Evolutionary conservation across 176 grass and related monocot species (phyloP), one percentile per base, ranked within the genome.

Genomic region (Triticum urartu): DNA sequence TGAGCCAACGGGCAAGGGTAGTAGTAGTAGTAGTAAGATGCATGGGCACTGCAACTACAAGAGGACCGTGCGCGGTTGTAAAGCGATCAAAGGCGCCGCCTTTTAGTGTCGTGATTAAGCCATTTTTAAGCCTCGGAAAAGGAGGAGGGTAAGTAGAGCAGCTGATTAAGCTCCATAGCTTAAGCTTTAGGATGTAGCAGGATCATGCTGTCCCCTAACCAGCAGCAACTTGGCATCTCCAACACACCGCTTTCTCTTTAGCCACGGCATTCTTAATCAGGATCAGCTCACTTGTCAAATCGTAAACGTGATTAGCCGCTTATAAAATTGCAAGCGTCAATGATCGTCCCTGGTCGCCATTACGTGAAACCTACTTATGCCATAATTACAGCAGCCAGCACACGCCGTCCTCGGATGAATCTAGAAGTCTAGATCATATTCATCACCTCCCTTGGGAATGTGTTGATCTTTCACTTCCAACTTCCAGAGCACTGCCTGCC

Each of bases 121-220:
- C 2, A 81, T 72, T 81, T 85, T 91, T 74, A 85, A 91, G 32
- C 58, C 77, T 10, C 24, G 86, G 63, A 66, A 87, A 81, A 68
- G 70, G 11, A 68, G 70, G 11, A 5, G 13, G 2, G 72, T 50
- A 54, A 58, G 72, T 81, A 64, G 77, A 58, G 72, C 64, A 64
- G 77, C 30, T 85, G 62, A 64, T 54, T 71, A 33, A 33, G 47
- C 73, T 77, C 50, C 50, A 14, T 72, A 52, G 47, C 73, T 77
- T 54, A 15, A 21, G 82, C 89, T 91, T 91, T 88, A n/a, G 86
- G 71, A 77, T 85, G 81, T 86, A 80, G 85, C 62, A 77, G 81
- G 89, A 91, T 91, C 82, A 91, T 85, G 81, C 52, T 85, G 89
- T 88, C 89, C 45, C 86, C 89, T 81, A 81, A 77, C 78, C 35